A percentile compares a stretch with the other conserved stretches of the same genome.
Evolutionary conservation across 805 yeast species (phyloP).

Genomic region (Pichia californica): DNA sequence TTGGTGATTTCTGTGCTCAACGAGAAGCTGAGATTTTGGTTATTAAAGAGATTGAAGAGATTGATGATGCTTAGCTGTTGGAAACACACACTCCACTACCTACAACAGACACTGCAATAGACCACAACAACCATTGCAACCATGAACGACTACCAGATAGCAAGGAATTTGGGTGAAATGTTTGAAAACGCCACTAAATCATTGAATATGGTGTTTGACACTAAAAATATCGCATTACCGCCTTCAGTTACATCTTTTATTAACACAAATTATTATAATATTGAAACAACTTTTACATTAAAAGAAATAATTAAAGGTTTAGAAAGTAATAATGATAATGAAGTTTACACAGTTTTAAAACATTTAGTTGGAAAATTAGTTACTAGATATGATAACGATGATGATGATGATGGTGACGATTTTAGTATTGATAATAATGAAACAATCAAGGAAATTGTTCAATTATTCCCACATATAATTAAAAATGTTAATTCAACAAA

Average conservation of each 20-base stretch:
- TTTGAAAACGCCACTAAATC: conserved; percentile 16
- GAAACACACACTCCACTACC: too few relatives aligned
- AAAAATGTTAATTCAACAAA: conserved; percentile 73
- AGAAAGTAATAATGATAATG: conserved; percentile 63
- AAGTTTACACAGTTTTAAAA: conserved; percentile 53
- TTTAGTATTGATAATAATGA: not conserved
- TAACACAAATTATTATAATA: conserved; percentile 19
- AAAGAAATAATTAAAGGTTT: conserved; percentile 60
- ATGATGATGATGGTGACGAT: not conserved
- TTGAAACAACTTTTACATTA: conserved; percentile 37
- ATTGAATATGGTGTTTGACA: conserved; percentile 11
- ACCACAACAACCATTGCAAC: not conserved
- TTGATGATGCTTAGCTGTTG: too few relatives aligned
- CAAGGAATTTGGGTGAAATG: conserved; percentile 16
- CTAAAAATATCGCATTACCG: conserved; percentile 14
- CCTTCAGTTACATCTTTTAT: conserved; percentile 18
- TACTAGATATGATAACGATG: conserved; percentile 3
- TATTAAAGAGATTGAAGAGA: too few relatives aligned
- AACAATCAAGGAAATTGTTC: conserved; percentile 34
- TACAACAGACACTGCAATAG: too few relatives aligned
- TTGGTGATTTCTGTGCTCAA: too few relatives aligned
- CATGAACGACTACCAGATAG: conserved; percentile 16
- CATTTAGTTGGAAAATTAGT: conserved; percentile 43
- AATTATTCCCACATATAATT: conserved; percentile 77
- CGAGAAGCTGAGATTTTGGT: too few relatives aligned